Percentiles rank a stretch among this genome's conserved stretches.
Evolutionary conservation across 2,329 filamentous ascomycete genomes (phyloP).

Genomic region (Alternaria triticina): DNA sequence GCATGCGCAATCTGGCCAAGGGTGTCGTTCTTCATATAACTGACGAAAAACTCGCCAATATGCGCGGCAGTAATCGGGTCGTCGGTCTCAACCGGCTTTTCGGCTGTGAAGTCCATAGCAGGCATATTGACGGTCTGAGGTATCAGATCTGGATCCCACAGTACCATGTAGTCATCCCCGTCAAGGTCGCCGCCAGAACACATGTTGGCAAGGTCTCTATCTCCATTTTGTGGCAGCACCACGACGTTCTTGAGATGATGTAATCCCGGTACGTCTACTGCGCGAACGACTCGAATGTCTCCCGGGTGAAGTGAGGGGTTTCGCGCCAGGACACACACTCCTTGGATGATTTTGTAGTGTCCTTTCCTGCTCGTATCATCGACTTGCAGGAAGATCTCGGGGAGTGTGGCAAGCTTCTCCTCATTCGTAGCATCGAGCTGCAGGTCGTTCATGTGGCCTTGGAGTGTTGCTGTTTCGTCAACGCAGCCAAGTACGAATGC

Average conservation of each 20-base stretch:
- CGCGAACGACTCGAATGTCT: conserved; percentile 85
- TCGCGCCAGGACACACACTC: conserved; percentile 81
- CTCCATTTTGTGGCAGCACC: conserved; percentile 83
- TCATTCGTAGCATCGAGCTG: conserved; percentile 56
- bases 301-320: conserved; percentile 95
- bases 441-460: conserved; percentile 69
- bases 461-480: conserved; percentile 79
- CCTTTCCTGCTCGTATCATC: conserved; percentile 62
- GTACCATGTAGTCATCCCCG: conserved; percentile 92
- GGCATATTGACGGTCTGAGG: conserved; percentile 68
- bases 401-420: conserved; percentile 56
- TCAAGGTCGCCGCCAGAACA: conserved; percentile 95
- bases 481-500: conserved; percentile 88
- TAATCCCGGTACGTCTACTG: conserved; percentile 76
- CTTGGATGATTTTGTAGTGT: conserved; percentile 71
- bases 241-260: conserved; percentile 83
- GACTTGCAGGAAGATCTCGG: conserved; percentile 90
- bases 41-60: conserved; percentile 84
- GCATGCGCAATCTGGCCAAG: conserved; percentile 80
- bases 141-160: conserved; percentile 83
- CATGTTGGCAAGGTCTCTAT: conserved; percentile 88
- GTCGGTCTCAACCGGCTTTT: conserved; percentile 62
- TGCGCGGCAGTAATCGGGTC: conserved; percentile 73
- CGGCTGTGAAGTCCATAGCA: conserved; percentile 77
- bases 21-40: conserved; percentile 89